Conservation (phyloP, 306 rosid species). For the Sophora flavescens region DNA sequence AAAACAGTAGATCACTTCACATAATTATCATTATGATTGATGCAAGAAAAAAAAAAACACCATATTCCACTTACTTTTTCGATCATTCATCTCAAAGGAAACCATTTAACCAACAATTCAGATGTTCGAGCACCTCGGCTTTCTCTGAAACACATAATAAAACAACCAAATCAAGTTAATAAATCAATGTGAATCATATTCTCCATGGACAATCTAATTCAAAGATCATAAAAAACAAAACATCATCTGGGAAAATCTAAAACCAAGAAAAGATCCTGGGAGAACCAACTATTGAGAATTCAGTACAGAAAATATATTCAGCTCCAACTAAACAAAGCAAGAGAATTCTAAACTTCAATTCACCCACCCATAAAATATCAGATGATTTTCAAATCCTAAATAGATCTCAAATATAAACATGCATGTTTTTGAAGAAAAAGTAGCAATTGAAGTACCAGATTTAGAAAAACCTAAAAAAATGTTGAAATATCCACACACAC, state of each 20-base stretch:
- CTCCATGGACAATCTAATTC: background rate
- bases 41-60: background rate
- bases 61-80: conserved; percentile 75
- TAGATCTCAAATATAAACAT: conserved; percentile 1
- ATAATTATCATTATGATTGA: background rate
- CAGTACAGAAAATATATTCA: background rate
- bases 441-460: background rate
- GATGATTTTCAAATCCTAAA: conserved; percentile 14
- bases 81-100: conserved; percentile 97
- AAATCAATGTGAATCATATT: conserved; percentile 33
- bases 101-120: conserved; percentile 67
- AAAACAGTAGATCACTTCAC: background rate
- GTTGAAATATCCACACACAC: too few relatives aligned
- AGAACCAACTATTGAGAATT: background rate
- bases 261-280: conserved; percentile 4
- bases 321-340: conserved; percentile 8
- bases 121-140: conserved; percentile 42
- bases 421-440: background rate
- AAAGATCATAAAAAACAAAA: background rate
- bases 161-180: conserved; percentile 31
- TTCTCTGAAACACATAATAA: conserved; percentile 54
- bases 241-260: background rate
- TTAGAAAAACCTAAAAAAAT: too few relatives aligned
- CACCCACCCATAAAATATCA: conserved; percentile 37
- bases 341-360: conserved; percentile 12